Evolutionary conservation across 495 filamentous ascomycete genomes (phyloP).

Genomic region (Podospora bellae-mahoneyi): DNA sequence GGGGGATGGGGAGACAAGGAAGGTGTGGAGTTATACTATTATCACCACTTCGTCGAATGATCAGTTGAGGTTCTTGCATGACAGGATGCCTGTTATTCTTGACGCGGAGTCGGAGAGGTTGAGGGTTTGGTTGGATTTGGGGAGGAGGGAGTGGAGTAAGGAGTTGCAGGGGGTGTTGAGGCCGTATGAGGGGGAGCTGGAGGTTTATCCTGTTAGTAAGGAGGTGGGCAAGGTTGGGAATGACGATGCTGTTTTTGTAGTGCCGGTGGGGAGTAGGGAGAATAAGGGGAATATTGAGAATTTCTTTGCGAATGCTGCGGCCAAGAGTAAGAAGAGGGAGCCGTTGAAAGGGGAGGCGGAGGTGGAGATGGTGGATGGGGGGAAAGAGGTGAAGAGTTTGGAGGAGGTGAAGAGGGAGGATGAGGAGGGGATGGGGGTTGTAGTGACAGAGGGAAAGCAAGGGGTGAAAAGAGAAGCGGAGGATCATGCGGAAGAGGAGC

Average conservation of each 20-base stretch:
- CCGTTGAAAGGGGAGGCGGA: constrained; percentile 42
- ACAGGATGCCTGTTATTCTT: constrained; percentile 92
- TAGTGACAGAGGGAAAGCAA: background rate
- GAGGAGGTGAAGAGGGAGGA: constrained; percentile 28
- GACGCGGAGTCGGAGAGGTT: constrained; percentile 71
- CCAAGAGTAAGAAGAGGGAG: background rate
- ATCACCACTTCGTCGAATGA: constrained; percentile 83
- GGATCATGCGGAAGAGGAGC: background rate
- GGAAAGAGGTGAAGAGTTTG: constrained; percentile 30
- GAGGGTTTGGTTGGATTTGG: constrained; percentile 75
- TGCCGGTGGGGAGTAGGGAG: constrained; percentile 75
- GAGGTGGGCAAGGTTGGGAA: constrained; percentile 97
- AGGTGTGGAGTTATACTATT: constrained; percentile 76
- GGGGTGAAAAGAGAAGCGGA: constrained; percentile 59
- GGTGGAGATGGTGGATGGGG: constrained; percentile 11
- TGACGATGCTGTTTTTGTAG: constrained; percentile 74
- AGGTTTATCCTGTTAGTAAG: constrained; percentile 78
- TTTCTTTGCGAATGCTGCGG: constrained; percentile 54
- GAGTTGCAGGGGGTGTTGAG: constrained; percentile 73
- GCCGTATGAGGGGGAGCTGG: constrained; percentile 76
- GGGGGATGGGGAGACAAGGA: constrained; percentile 10
- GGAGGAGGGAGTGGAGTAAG: constrained; percentile 64
- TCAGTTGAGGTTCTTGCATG: constrained; percentile 79
- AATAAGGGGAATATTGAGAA: constrained; percentile 92
- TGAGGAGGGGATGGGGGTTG: constrained; percentile 15